Evolutionary conservation across 768 basidiomycete species (phyloP), one percentile per base, ranked within the genome.

Genomic region (Artomyces pyxidatus): DNA sequence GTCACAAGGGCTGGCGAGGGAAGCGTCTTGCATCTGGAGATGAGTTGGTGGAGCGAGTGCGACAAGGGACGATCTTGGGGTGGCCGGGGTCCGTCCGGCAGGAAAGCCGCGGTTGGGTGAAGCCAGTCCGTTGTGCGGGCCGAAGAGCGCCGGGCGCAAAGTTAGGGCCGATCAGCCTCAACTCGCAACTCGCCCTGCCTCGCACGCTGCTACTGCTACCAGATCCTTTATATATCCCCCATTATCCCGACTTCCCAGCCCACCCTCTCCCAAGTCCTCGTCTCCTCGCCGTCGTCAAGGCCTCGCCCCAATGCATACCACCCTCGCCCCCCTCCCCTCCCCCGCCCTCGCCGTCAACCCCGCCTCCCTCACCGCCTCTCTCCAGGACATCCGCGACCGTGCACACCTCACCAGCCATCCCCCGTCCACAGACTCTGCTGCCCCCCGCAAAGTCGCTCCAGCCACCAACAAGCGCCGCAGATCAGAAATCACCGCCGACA

Each of bases 401-500:
- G 27, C 42, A 21, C 48, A 39, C 45, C 45, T 43, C 2, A 39
- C 11, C 9, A n/a, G 26, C 6, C 30, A 46, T 10, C 45, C 19
- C 16, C 25, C 9, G 5, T 22, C 37, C 21, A 21, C 26, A 1
- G 9, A 25, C 22, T 30, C 40, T 25, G 17, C 38, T 3, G 27
- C 51, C 29, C 22, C 35, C 17, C 19, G n/a, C 17, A 23, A 7
- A 39, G 12, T 26, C 45, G 14, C 42, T 17, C 25, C 45, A 19
- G 17, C 49, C 3, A 27, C 53, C n/a, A 23, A 16, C 22, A 57
- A 55, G 27, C 49, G 54, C 25, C 47, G 53, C 63, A 78, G 85
- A 41, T 73, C 75, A 57, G 81, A 83, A 49, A 77, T 76, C 52
- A 71, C 75, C 57, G 69, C 72, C 54, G 63, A 68, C 39, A 74